Evolutionary conservation across 192 early-diverging fungal genomes (phyloP), one percentile per base, ranked within the genome.

Genomic region (Phlyctochytrium arcticum): DNA sequence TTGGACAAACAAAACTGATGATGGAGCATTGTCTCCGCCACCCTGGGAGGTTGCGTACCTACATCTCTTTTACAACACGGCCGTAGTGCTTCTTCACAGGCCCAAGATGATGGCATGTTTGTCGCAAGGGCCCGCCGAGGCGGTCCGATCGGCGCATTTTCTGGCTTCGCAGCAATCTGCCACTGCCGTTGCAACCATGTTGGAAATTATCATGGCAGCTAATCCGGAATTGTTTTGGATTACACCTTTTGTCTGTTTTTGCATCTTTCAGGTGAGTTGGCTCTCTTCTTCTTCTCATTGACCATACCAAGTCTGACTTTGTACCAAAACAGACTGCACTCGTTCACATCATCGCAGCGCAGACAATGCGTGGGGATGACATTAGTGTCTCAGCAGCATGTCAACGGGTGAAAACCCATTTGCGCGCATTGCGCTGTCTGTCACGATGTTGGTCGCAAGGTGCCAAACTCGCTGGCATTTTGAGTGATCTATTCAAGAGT

Each of bases 231-330:
- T 69, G 54, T 48, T 47, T 36, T 71, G 63, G 61, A 48, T 69
- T 10, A 57, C 60, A 4, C 72, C 72, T 19, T 73, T 73, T 47
- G 56, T 67, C 3, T 56, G 51, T 29, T 73, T 73, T 37, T 73
- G 67, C 56, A 46, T 71, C 21, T 73, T 70, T 42, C 72, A 66
- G 55, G 64, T 66, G 31, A 29, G 54, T 47, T 2, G 15, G 35
- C 33, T 55, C 8, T 53, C 3, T n/a, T 1, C 26, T 10, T 51
- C 23, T 7, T 24, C 23, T 51, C 23, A 15, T 24, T 24, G 39
- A 8, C 39, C 39, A 42, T 42, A 42, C 9, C 8, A 10, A 42
- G 8, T 42, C 9, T 8, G 8, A n/a, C n/a, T 42, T n/a, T 42
- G 39, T 42, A n/a, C 9, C 39, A 42, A 42, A 19, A 21, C 15